phyloP scores from a whole-genome alignment of 306 rosid genomes.

The Trifolium fragiferum region DNA sequence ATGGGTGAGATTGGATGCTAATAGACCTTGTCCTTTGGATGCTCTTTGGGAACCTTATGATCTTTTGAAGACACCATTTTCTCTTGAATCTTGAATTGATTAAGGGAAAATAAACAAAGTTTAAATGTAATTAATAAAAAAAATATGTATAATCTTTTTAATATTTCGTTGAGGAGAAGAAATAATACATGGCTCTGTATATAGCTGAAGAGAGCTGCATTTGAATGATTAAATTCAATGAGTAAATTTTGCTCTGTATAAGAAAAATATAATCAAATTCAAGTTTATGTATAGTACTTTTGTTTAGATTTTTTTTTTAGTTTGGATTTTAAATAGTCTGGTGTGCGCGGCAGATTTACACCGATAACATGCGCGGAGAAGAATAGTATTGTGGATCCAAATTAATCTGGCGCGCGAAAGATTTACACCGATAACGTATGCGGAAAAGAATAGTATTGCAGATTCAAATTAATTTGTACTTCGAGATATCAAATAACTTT shows the following conservation, averaged over 20 bases:
- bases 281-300: conserved; percentile 1
- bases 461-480: no score
- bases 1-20: conserved; percentile 87
- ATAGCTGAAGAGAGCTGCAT: conserved; percentile 44
- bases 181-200: conserved; percentile 44
- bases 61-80: conserved; percentile 76
- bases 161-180: not conserved
- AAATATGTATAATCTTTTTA: not conserved
- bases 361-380: not conserved
- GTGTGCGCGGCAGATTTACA: not conserved
- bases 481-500: not conserved
- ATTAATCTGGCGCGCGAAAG: no score
- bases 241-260: conserved; percentile 28
- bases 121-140: conserved; percentile 26
- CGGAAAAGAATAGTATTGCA: no score
- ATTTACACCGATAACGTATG: not conserved
- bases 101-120: not conserved
- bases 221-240: conserved; percentile 31
- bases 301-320: not conserved
- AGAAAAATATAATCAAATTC: not conserved
- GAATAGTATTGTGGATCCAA: no score
- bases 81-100: conserved; percentile 76
- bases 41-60: conserved; percentile 97
- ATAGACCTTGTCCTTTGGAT: conserved; percentile 86
- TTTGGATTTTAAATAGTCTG: not conserved